phyloP scores from a whole-genome alignment of 129 eudicot species.

The Artemisia argyi region DNA sequence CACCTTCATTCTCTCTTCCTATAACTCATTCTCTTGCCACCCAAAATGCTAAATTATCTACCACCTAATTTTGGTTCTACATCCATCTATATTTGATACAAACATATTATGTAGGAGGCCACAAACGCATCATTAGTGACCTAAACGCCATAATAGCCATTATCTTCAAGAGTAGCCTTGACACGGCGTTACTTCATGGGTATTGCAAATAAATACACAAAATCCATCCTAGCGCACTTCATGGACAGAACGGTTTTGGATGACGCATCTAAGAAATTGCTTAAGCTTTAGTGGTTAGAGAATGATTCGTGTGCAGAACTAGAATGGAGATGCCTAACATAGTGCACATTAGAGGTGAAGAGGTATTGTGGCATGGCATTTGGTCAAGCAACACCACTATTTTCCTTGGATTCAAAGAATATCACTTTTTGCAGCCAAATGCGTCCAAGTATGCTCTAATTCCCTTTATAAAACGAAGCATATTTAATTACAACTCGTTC shows the following conservation, averaged over 20 bases:
- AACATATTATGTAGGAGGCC: too few relatives aligned
- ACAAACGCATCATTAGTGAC: too few relatives aligned
- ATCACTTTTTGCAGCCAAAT: constrained; percentile 54
- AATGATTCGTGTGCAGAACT: not conserved
- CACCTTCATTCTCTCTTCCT: too few relatives aligned
- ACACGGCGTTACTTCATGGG: too few relatives aligned
- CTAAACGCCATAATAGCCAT: too few relatives aligned
- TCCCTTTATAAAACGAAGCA: too few relatives aligned
- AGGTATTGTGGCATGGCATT: constrained; percentile 63
- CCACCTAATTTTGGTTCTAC: too few relatives aligned
- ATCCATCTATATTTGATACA: too few relatives aligned
- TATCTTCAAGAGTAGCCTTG: too few relatives aligned
- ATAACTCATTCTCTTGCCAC: too few relatives aligned
- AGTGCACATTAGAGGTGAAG: constrained; percentile 52
- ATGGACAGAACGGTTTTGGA: constrained; percentile 15
- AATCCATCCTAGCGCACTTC: constrained; percentile 6
- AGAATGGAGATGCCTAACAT: too few relatives aligned
- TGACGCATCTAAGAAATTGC: constrained; percentile 10
- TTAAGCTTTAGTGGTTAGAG: constrained; percentile 9
- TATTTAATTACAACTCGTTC: not conserved
- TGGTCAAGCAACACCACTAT: constrained; percentile 89
- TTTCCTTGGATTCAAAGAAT: constrained; percentile 71
- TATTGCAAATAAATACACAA: constrained; percentile 15
- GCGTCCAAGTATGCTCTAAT: constrained; percentile 48
- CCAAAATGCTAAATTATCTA: too few relatives aligned